phyloP scores from a whole-genome alignment of 164 flowering plant species.

The Umbellularia californica region DNA sequence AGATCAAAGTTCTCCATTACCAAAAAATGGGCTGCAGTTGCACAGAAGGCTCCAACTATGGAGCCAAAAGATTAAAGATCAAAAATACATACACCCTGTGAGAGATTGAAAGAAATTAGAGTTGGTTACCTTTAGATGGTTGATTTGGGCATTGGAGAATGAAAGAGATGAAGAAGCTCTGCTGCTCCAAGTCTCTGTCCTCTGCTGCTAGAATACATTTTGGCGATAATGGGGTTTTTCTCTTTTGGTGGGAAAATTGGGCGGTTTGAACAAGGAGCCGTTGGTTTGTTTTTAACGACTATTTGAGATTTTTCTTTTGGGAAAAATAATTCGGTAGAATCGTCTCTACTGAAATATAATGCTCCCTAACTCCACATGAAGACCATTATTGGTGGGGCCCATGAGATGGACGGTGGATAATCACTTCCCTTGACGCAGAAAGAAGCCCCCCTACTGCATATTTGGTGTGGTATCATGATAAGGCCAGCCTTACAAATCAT shows the following conservation, averaged over 20 bases:
- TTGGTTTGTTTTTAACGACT: constrained; percentile 8
- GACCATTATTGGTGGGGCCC: too few species aligned
- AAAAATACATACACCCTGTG: neutral
- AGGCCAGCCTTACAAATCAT: too few species aligned
- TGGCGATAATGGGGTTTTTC: neutral
- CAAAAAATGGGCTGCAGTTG: too few species aligned
- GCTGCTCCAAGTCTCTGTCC: neutral
- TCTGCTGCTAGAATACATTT: neutral
- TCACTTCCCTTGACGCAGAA: too few species aligned
- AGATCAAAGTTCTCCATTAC: too few species aligned
- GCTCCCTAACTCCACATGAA: neutral
- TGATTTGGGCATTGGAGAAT: neutral
- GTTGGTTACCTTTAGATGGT: neutral
- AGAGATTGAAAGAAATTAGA: neutral
- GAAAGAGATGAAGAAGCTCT: neutral
- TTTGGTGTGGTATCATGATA: too few species aligned
- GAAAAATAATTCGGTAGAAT: neutral
- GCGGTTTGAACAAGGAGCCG: constrained; percentile 2
- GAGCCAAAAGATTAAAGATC: too few species aligned
- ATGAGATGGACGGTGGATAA: too few species aligned
- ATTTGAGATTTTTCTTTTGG: neutral
- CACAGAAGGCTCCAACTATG: too few species aligned
- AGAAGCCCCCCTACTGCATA: too few species aligned
- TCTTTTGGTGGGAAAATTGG: constrained; percentile 4
- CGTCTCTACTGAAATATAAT: neutral